These are phyloP conservation scores for Kluyveromyces marxianus DNA, from an alignment of 1,139 yeast genomes.

Conservation along the genomic window DNA sequence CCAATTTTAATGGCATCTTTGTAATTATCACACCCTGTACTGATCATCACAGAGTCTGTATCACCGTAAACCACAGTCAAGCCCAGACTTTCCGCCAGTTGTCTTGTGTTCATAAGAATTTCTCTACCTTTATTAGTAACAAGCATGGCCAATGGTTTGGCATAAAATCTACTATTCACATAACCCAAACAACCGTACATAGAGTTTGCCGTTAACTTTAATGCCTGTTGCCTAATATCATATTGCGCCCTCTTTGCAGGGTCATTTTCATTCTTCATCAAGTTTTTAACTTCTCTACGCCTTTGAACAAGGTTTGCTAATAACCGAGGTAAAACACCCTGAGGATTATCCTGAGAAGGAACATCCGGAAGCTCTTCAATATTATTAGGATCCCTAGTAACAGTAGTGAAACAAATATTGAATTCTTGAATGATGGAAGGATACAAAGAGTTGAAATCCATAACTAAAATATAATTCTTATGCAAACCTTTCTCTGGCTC, in stretches of 20 bases:
- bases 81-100: conserved; percentile 77
- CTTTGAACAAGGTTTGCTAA: conserved; percentile 79
- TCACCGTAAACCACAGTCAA: conserved; percentile 94
- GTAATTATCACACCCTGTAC: conserved; percentile 68
- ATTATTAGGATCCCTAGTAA: conserved; percentile 58
- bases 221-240: conserved; percentile 93
- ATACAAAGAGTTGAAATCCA: conserved; percentile 97
- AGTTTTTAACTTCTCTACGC: conserved; percentile 86
- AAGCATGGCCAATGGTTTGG: conserved; percentile 91
- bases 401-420: conserved; percentile 95
- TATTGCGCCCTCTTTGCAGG: conserved; percentile 65
- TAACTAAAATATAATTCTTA: conserved; percentile 79
- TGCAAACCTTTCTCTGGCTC: conserved; percentile 96
- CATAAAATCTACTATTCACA: conserved; percentile 86
- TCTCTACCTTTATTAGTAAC: conserved; percentile 96
- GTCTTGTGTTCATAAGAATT: conserved; percentile 87
- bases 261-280: conserved; percentile 69
- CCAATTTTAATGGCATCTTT: conserved; percentile 79
- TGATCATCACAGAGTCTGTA: conserved; percentile 98
- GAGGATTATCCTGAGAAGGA: conserved; percentile 51
- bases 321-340: conserved; percentile 83
- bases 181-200: conserved; percentile 99
- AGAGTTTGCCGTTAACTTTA: conserved; percentile 94
- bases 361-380: conserved; percentile 64
- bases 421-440: conserved; percentile 97